These are phyloP conservation scores for Graphiopsis chlorocephala DNA, from an alignment of 2,329 filamentous ascomycete species.

Conservation along the genomic window DNA sequence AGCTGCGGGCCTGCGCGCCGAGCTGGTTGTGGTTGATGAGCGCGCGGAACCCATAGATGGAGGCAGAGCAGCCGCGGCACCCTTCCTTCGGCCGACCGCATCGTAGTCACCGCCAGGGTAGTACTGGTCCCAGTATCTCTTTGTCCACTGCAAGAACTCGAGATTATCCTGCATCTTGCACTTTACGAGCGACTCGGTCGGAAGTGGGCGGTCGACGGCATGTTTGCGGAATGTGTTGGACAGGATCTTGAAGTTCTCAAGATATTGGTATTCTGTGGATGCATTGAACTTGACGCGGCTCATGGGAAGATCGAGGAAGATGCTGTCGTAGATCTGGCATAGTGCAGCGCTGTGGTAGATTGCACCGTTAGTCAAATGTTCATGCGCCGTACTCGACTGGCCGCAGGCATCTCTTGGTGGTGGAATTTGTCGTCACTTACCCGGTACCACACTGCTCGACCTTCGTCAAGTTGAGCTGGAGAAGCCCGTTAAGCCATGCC, in stretches of 20 bases:
- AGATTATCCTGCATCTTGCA: slow-evolving; percentile 99
- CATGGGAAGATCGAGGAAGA: slow-evolving; percentile 96
- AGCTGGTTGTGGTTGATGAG: slow-evolving; percentile 56
- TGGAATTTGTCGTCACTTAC: slow-evolving; percentile 52
- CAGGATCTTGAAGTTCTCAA: slow-evolving; percentile 97
- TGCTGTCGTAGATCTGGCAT: slow-evolving; percentile 97
- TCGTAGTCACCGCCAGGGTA: slow-evolving; percentile 98
- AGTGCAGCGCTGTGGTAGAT: slow-evolving; percentile 70
- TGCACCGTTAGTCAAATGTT: slow-evolving; percentile 10
- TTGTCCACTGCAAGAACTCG: slow-evolving; percentile 96
- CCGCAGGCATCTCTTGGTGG: not conserved
- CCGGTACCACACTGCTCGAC: slow-evolving; percentile 99
- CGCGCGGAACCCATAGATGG: slow-evolving; percentile 51
- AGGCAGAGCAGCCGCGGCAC: slow-evolving; percentile 53
- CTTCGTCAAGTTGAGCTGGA: slow-evolving; percentile 96
- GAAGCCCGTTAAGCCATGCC: slow-evolving; percentile 93
- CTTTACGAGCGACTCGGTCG: slow-evolving; percentile 84
- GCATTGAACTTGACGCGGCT: slow-evolving; percentile 96
- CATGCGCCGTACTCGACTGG: not conserved
- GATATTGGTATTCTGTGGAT: slow-evolving; percentile 93
- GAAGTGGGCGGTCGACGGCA: slow-evolving; percentile 82
- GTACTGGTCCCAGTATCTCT: slow-evolving; percentile 97
- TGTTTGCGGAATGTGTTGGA: slow-evolving; percentile 87
- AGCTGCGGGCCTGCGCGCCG: slow-evolving; percentile 36
- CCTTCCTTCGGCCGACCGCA: slow-evolving; percentile 80